phyloP scores from a whole-genome alignment of 768 basidiomycete genomes.

The Punctularia strigosozonata region DNA sequence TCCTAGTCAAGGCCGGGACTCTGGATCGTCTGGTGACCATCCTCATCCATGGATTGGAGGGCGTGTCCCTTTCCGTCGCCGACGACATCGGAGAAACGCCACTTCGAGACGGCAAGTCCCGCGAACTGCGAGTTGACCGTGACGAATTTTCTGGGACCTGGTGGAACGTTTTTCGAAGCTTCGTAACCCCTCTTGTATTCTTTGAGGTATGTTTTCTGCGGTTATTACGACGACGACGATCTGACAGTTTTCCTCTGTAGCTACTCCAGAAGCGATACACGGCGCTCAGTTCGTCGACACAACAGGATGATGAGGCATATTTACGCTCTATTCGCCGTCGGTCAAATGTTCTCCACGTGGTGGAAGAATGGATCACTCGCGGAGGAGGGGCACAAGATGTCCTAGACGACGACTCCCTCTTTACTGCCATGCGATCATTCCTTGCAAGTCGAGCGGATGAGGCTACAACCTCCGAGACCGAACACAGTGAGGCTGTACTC shows the following conservation, averaged over 20 bases:
- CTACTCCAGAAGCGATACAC: conserved; percentile 64
- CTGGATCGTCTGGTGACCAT: conserved; percentile 63
- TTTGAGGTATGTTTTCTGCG: conserved; percentile 51
- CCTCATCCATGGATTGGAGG: conserved; percentile 65
- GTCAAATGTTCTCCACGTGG: conserved; percentile 49
- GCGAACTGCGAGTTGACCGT: conserved; percentile 62
- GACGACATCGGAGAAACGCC: conserved; percentile 86
- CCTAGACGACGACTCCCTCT: conserved; percentile 59
- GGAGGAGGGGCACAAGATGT: conserved; percentile 75
- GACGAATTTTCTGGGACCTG: conserved; percentile 64
- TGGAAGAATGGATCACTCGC: conserved; percentile 59
- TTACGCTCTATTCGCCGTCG: conserved; percentile 37
- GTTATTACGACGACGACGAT: background rate
- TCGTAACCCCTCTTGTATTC: conserved; percentile 69
- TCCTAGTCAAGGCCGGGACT: conserved; percentile 70
- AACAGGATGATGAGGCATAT: conserved; percentile 31
- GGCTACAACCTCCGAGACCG: too few species aligned
- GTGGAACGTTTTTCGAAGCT: conserved; percentile 79
- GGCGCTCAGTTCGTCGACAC: conserved; percentile 33
- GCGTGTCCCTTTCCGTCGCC: conserved; percentile 68
- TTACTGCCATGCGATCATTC: conserved; percentile 46
- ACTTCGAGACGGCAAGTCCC: conserved; percentile 58
- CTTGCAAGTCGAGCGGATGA: too few species aligned
- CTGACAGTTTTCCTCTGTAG: conserved; percentile 22
- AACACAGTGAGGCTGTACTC: too few species aligned